Conservation (phyloP, 2,329 filamentous ascomycete species). For the Aureobasidium mangrovei region DNA sequence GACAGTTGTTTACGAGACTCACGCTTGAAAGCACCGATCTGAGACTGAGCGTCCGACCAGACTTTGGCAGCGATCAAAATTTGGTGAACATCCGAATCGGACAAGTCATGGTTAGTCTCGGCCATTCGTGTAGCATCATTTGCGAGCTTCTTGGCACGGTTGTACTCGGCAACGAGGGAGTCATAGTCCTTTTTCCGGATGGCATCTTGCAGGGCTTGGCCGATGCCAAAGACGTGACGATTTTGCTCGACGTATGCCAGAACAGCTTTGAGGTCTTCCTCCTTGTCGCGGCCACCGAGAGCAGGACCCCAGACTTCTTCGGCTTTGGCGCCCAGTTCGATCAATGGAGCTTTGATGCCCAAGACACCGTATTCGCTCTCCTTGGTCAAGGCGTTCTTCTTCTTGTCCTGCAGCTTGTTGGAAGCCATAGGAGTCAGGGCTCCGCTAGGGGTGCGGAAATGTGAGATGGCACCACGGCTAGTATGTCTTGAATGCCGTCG, state of each 20-base stretch:
- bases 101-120: conserved; percentile 49
- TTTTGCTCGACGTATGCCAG: conserved; percentile 68
- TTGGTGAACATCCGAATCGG: conserved; percentile 73
- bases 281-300: conserved; percentile 80
- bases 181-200: conserved; percentile 92
- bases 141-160: conserved; percentile 69
- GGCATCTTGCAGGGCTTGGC: conserved; percentile 65
- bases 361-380: conserved; percentile 85
- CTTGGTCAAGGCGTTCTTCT: conserved; percentile 85
- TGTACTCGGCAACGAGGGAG: conserved; percentile 76
- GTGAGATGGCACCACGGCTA: conserved; percentile 48
- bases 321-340: conserved; percentile 86
- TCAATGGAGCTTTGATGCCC: conserved; percentile 78
- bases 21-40: conserved; percentile 78
- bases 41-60: conserved; percentile 88
- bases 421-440: conserved; percentile 27
- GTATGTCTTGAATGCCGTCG: conserved; percentile 56
- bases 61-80: conserved; percentile 83
- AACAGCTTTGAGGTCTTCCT: conserved; percentile 74
- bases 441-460: conserved; percentile 29
- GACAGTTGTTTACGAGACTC: conserved; percentile 79
- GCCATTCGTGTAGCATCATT: conserved; percentile 67
- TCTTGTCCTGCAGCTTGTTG: conserved; percentile 45
- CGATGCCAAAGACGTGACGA: conserved; percentile 73
- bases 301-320: conserved; percentile 97